Evolutionary conservation across 2,329 filamentous ascomycete species (phyloP).

Genomic region (Clathrospora elynae): DNA sequence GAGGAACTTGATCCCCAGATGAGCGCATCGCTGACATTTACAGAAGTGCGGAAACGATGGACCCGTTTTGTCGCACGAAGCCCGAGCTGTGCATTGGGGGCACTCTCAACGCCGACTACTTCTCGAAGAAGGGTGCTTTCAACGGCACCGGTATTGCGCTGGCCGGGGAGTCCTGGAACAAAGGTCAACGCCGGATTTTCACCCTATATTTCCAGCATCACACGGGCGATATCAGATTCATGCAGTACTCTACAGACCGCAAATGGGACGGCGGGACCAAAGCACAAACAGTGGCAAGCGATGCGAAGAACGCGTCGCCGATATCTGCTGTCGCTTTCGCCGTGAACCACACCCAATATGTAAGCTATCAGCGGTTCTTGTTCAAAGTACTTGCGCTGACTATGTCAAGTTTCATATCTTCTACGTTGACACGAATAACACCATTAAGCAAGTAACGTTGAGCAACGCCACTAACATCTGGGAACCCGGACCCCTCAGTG

Average conservation of each 20-base stretch:
- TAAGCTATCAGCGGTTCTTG: slow-evolving; percentile 22
- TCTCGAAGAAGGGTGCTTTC: slow-evolving; percentile 51
- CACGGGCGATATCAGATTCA: slow-evolving; percentile 50
- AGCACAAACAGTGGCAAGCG: slow-evolving; percentile 48
- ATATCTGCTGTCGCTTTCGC: slow-evolving; percentile 53
- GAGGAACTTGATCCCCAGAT: not conserved
- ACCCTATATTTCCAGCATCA: slow-evolving; percentile 55
- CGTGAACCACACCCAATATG: slow-evolving; percentile 46
- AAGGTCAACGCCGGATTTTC: slow-evolving; percentile 46
- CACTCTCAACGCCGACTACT: slow-evolving; percentile 46
- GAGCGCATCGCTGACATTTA: slow-evolving; percentile 2
- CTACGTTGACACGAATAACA: slow-evolving; percentile 50
- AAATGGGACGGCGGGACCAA: slow-evolving; percentile 49
- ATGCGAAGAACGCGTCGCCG: slow-evolving; percentile 52
- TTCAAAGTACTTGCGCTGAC: not conserved
- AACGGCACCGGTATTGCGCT: slow-evolving; percentile 56
- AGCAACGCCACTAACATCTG: slow-evolving; percentile 49
- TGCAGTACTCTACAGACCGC: slow-evolving; percentile 45
- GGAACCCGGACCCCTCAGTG: slow-evolving; percentile 55
- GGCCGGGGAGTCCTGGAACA: slow-evolving; percentile 51
- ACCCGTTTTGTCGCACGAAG: slow-evolving; percentile 35
- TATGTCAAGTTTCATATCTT: slow-evolving; percentile 46
- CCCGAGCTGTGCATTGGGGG: slow-evolving; percentile 48
- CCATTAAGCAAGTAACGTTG: slow-evolving; percentile 48
- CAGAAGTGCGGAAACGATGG: slow-evolving; percentile 9